A percentile compares a stretch with the other conserved stretches of the same genome.
Conservation (phyloP, 2,329 filamentous ascomycete species). For the Rosellinia necatrix region DNA sequence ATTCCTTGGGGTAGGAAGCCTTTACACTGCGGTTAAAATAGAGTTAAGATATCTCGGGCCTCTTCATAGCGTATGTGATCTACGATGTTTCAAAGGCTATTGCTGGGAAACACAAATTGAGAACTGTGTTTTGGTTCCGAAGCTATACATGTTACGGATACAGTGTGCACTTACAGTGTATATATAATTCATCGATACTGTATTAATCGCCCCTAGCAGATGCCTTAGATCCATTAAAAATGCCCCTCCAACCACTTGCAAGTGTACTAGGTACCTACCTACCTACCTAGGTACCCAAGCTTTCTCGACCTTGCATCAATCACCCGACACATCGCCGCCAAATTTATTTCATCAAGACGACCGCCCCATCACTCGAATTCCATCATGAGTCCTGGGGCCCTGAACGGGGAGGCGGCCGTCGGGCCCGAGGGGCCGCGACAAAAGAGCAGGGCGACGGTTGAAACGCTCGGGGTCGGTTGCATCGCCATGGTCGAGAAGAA, state of each 20-base stretch:
- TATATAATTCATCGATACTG: background rate
- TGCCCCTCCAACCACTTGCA: too few relatives aligned
- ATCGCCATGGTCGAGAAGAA: constrained; percentile 70
- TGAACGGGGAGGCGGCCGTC: constrained; percentile 57
- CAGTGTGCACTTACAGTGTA: background rate
- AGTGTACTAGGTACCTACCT: too few relatives aligned
- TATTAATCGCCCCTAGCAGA: background rate
- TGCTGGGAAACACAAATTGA: background rate
- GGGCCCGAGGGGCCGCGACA: constrained; percentile 64
- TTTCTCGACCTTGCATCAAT: background rate
- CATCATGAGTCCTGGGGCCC: constrained; percentile 60
- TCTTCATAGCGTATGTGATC: background rate
- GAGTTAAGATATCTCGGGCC: too few relatives aligned
- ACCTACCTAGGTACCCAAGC: background rate
- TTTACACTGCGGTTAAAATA: too few relatives aligned
- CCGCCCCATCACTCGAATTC: constrained; percentile 35
- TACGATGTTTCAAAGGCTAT: background rate
- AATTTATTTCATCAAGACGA: constrained; percentile 46
- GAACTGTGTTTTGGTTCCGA: background rate
- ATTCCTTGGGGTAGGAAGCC: too few relatives aligned
- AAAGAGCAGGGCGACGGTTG: constrained; percentile 82
- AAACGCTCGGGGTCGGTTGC: constrained; percentile 70
- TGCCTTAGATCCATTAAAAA: constrained; percentile 9
- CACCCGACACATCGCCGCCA: constrained; percentile 9
- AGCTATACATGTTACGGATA: background rate